Evolutionary conservation across 2,329 filamentous ascomycete genomes (phyloP), one percentile per base, ranked within the genome.

Genomic region (Penicillium oxalicum): DNA sequence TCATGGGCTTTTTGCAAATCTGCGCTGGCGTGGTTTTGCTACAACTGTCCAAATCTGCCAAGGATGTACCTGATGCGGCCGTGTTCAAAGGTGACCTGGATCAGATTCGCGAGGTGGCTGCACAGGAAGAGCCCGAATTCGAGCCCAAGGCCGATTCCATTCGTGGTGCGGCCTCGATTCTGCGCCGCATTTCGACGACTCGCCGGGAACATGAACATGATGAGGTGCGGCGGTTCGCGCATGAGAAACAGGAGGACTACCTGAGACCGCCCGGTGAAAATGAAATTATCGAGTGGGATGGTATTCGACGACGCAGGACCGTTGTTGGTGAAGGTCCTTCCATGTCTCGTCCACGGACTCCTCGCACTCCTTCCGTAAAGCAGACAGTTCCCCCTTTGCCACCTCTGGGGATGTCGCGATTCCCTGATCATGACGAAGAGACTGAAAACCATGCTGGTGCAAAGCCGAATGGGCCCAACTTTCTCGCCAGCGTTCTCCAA

Each of bases 131-230:
- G 66, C 87, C 91, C n/a, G 93, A 98, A 69, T 86, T 87, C 11
- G 93, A 98, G 61, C 93, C 93, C 45, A 94, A 95, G 65, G 93
- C 93, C 11, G 93, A 98, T 68, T 90, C 93, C 8, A 94, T 98
- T 62, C 88, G 93, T 57, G 93, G 91, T 52, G 77, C 91, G 12
- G 91, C 88, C 5, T 89, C 90, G 40, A 89, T 98, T 50, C 79
- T 98, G 45, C 83, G 93, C 53, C 82, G 87, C 11, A 77, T 98
- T 43, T 96, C 90, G 0, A 77, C 77, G 9, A 78, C 84, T 0
- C 80, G 93, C 52, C 80, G 86, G 52, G 86, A 85, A 64, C 86
- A 86, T 75, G 88, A 97, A 66, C 76, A 83, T 6, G 82, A 88
- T 39, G 93, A 97, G 67, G 80, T 86, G 18, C 85, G 81, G 58